Evolutionary conservation across 208 protist genomes (phyloP).

Genomic region (Acanthamoeba royreba): DNA sequence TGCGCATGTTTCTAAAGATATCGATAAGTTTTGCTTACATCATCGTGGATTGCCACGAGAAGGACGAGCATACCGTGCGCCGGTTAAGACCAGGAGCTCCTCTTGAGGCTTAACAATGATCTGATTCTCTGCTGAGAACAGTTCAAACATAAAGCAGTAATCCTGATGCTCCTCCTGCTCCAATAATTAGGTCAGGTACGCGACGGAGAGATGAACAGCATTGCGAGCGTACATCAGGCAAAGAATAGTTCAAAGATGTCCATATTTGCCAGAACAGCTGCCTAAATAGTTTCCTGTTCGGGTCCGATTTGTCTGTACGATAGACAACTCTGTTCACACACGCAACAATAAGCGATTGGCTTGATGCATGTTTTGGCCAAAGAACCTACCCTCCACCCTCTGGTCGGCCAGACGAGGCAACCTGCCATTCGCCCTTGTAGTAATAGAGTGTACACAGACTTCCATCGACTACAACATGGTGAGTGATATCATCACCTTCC

Average conservation of each 20-base stretch:
- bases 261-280: neutral
- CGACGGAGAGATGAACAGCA: neutral
- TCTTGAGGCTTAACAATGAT: neutral
- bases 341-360: neutral
- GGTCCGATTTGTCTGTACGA: neutral
- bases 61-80: neutral
- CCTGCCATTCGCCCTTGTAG: neutral
- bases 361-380: neutral
- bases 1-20: neutral
- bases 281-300: neutral
- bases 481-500: neutral
- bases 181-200: neutral
- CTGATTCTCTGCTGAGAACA: neutral
- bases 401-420: neutral
- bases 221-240: neutral
- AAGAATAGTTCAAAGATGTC: neutral
- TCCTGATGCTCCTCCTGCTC: neutral
- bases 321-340: neutral
- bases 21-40: neutral
- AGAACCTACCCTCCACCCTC: neutral
- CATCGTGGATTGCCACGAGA: neutral
- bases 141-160: slow-evolving; percentile 3
- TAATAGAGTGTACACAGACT: neutral
- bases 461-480: neutral
- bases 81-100: neutral